Conservation (phyloP, 257 asterid genomes). For the Handroanthus guayacan region DNA sequence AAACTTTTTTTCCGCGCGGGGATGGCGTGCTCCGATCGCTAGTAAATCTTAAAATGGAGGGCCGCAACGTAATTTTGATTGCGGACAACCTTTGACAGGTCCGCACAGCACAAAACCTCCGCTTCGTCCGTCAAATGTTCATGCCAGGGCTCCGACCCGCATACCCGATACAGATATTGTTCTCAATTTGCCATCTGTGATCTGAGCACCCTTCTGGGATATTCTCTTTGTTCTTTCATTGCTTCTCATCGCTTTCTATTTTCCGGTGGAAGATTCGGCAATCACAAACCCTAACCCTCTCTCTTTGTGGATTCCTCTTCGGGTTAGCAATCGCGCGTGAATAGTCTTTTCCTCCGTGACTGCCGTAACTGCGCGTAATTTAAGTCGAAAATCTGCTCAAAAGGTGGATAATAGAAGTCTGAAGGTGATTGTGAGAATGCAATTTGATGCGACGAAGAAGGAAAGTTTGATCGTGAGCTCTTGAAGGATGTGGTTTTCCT, state of each 20-base stretch:
- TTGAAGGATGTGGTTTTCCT: constrained; percentile 87
- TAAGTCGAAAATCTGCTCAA: neutral
- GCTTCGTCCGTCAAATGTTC: constrained; percentile 37
- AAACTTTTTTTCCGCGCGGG: too few species aligned
- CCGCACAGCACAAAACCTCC: constrained; percentile 29
- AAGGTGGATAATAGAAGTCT: constrained; percentile 26
- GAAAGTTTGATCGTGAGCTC: constrained; percentile 55
- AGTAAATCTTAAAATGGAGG: constrained; percentile 16
- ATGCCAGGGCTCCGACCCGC: constrained; percentile 41
- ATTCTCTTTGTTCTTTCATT: constrained; percentile 20
- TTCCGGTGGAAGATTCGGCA: constrained; percentile 40
- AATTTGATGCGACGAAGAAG: constrained; percentile 47
- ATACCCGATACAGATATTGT: constrained; percentile 38
- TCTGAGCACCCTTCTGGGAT: constrained; percentile 37
- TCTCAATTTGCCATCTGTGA: constrained; percentile 32
- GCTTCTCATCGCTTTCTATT: constrained; percentile 35
- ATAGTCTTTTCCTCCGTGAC: constrained; percentile 16
- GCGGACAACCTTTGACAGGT: constrained; percentile 38
- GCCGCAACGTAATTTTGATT: constrained; percentile 5
- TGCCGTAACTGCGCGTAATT: constrained; percentile 31
- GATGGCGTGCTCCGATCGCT: too few species aligned
- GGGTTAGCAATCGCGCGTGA: constrained; percentile 15
- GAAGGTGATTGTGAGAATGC: constrained; percentile 45
- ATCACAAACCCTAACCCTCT: constrained; percentile 43
- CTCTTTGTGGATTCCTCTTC: neutral